Evolutionary conservation across 1,284 basidiomycete species (phyloP).

Genomic region (Ganoderma resinaceum): DNA sequence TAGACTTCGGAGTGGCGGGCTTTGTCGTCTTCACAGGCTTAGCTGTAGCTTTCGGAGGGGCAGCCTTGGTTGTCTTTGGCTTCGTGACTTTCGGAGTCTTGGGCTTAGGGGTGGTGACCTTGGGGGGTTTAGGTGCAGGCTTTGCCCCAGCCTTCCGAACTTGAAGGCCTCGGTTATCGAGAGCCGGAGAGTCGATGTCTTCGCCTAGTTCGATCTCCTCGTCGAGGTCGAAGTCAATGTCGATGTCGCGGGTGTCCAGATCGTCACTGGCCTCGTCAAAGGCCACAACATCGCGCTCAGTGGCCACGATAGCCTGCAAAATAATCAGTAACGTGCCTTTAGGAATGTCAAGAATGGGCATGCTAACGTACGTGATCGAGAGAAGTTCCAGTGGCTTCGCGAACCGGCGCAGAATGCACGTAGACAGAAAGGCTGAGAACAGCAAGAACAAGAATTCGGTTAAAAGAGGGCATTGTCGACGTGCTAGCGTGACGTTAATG

Average conservation of each 20-base stretch:
- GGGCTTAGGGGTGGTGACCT: neutral
- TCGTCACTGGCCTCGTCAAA: neutral
- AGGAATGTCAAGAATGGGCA: no score
- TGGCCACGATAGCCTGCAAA: neutral
- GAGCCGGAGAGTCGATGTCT: neutral
- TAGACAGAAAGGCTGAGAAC: neutral
- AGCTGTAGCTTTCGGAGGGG: neutral
- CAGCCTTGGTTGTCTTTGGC: neutral
- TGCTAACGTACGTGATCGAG: neutral
- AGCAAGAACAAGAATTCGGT: neutral
- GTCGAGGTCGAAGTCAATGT: neutral
- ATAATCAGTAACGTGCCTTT: neutral
- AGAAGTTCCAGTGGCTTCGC: neutral
- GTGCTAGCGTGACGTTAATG: neutral
- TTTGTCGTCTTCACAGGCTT: neutral
- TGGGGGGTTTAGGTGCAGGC: neutral
- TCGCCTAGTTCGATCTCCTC: neutral
- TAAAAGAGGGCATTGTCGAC: neutral
- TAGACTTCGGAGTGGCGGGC: neutral
- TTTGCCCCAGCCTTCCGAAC: neutral
- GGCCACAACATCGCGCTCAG: neutral
- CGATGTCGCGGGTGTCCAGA: neutral
- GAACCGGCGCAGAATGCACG: constrained; percentile 1
- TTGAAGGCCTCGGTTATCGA: neutral
- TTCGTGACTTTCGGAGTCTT: no score